These are phyloP conservation scores for Papiliotrema flavescens DNA, from an alignment of 1,284 basidiomycete species.

Conservation along the genomic window DNA sequence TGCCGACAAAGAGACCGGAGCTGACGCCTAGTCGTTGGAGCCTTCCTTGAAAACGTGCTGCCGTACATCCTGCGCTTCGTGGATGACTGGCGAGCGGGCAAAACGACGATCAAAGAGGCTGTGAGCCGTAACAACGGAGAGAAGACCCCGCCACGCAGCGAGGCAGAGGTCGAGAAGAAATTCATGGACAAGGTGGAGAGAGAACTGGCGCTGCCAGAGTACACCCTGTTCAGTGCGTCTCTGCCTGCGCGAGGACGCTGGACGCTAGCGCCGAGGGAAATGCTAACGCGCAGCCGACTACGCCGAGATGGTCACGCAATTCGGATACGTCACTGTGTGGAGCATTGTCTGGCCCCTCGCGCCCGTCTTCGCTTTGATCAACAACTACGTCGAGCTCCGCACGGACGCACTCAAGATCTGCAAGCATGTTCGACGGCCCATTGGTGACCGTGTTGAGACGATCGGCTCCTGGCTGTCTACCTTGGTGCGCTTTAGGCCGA, in stretches of 20 bases:
- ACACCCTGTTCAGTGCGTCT: conserved; percentile 62
- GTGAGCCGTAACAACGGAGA: conserved; percentile 16
- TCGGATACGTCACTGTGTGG: conserved; percentile 90
- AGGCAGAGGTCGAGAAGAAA: conserved; percentile 34
- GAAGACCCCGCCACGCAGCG: conserved; percentile 14
- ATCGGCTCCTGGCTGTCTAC: conserved; percentile 94
- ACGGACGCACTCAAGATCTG: conserved; percentile 95
- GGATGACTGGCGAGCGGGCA: conserved; percentile 55
- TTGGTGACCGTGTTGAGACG: conserved; percentile 79
- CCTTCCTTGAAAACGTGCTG: conserved; percentile 77
- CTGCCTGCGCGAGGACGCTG: background rate
- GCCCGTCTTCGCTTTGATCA: conserved; percentile 52
- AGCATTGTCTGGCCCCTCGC: conserved; percentile 92
- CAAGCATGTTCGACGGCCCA: conserved; percentile 75
- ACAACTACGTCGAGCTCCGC: conserved; percentile 88
- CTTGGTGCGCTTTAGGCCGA: conserved; percentile 51
- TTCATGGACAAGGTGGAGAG: conserved; percentile 67
- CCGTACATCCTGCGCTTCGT: conserved; percentile 72
- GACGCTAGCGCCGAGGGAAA: background rate
- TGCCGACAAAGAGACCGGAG: background rate
- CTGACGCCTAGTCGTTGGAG: conserved; percentile 58
- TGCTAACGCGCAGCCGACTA: conserved; percentile 60
- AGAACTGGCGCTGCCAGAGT: conserved; percentile 77
- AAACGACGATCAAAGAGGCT: conserved; percentile 35
- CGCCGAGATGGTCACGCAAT: conserved; percentile 88